Evolutionary conservation across 2,329 filamentous ascomycete species (phyloP).

Genomic region (Trichoderma sp.): DNA sequence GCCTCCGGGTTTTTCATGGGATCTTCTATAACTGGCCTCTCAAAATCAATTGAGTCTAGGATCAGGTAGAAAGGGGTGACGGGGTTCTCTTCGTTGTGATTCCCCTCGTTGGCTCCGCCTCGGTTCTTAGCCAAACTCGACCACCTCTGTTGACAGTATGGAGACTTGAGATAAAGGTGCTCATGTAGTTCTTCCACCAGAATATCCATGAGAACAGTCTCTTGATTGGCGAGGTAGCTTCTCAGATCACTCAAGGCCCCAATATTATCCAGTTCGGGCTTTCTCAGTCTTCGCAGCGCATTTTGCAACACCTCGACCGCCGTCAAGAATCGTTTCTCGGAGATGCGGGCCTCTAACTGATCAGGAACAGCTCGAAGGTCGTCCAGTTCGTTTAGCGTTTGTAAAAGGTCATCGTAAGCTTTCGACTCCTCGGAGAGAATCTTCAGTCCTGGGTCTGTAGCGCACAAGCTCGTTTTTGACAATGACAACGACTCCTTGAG

Average conservation of each 20-base stretch:
- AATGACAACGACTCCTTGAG: constrained; percentile 82
- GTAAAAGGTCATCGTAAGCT: constrained; percentile 86
- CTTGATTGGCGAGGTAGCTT: constrained; percentile 89
- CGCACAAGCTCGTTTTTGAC: constrained; percentile 79
- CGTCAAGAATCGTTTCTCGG: constrained; percentile 90
- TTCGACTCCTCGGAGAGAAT: constrained; percentile 86
- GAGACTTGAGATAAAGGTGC: constrained; percentile 95
- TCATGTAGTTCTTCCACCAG: constrained; percentile 96
- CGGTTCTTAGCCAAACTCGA: constrained; percentile 76
- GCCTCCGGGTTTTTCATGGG: constrained; percentile 91
- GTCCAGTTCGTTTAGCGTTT: constrained; percentile 81
- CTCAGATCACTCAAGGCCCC: constrained; percentile 85
- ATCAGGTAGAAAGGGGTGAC: constrained; percentile 62
- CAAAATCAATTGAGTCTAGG: constrained; percentile 64
- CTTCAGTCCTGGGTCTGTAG: constrained; percentile 87
- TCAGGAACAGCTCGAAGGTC: constrained; percentile 88
- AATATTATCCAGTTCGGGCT: constrained; percentile 88
- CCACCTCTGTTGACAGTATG: constrained; percentile 96
- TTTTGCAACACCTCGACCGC: constrained; percentile 92
- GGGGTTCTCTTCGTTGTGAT: constrained; percentile 50
- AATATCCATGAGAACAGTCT: constrained; percentile 89
- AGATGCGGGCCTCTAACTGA: constrained; percentile 90
- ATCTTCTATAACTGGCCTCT: constrained; percentile 74
- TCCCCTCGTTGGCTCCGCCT: constrained; percentile 53
- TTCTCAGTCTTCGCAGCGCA: constrained; percentile 79